phyloP scores from a whole-genome alignment of 306 rosid genomes.

The Quercus alba region DNA sequence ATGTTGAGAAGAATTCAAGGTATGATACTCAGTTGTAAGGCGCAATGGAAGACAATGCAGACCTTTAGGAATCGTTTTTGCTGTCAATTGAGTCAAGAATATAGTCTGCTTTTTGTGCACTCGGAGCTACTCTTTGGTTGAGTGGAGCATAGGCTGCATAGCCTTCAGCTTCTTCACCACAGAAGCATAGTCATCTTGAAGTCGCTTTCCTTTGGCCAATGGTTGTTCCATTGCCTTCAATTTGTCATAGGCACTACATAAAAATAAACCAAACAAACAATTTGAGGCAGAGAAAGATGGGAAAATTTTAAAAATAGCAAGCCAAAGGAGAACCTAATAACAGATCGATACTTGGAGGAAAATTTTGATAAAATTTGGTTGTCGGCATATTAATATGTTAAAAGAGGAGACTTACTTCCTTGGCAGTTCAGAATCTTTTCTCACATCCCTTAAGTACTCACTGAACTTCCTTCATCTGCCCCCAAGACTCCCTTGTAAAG shows the following conservation, averaged over 20 bases:
- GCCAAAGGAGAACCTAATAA: slow-evolving; percentile 4
- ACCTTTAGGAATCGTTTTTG: slow-evolving; percentile 58
- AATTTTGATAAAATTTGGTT: slow-evolving; percentile 3
- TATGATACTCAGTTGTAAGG: slow-evolving; percentile 84
- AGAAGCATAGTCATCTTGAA: slow-evolving; percentile 75
- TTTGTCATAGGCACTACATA: slow-evolving; percentile 66
- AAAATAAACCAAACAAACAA: slow-evolving; percentile 7
- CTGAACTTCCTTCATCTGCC: slow-evolving; percentile 65
- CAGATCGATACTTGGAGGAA: slow-evolving; percentile 2
- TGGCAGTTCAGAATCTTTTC: slow-evolving; percentile 84
- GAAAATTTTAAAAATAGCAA: slow-evolving; percentile 1
- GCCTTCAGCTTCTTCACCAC: slow-evolving; percentile 86
- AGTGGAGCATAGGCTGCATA: slow-evolving; percentile 53
- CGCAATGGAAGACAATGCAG: slow-evolving; percentile 97
- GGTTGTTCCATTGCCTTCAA: slow-evolving; percentile 78
- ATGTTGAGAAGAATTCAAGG: slow-evolving; percentile 69
- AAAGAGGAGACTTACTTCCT: slow-evolving; percentile 49
- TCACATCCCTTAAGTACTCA: slow-evolving; percentile 74
- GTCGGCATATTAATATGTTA: slow-evolving; percentile 1
- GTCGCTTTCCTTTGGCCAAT: slow-evolving; percentile 70
- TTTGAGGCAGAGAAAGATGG: slow-evolving; percentile 14
- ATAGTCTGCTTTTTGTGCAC: slow-evolving; percentile 84
- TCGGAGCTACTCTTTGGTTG: slow-evolving; percentile 82
- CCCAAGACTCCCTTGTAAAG: slow-evolving; percentile 76
- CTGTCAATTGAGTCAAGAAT: slow-evolving; percentile 58